Evolutionary conservation across 2,329 filamentous ascomycete genomes (phyloP), one percentile per base, ranked within the genome.

Genomic region (Didymella segeticola): DNA sequence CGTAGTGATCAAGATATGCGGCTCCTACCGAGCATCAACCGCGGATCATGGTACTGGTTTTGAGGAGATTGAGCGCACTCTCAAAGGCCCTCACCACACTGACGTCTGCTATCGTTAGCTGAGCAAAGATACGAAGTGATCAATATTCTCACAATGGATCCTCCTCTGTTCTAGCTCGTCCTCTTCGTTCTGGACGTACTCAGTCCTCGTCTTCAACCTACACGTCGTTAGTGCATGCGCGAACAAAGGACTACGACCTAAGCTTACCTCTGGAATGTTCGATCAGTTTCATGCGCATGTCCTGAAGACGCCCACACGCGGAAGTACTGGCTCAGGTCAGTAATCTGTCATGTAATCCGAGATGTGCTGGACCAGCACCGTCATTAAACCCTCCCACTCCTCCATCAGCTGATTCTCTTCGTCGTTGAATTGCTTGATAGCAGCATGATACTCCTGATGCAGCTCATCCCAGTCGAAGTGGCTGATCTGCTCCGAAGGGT

Each of bases 391-490:
- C 14, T 86, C 80, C 59, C 89, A 91, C 57, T 93, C 87, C 17
- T 84, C 79, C 47, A 89, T 77, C 37, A 93, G 78, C 25, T 83
- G 78, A 37, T 81, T 80, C 69, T 96, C 91, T 2, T 86, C 77
- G 2, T 79, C 78, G 45, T 86, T 82, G 27, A 88, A 83, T 33
- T 86, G 80, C 12, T 79, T 75, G 64, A 96, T 83, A 15, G 85
- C 86, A 46, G 83, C 77, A 54, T 87, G 81, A 63, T 92, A 96
- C 34, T 85, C 84, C 1, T 78, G 69, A 72, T 92, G 82, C 26
- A 96, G 87, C n/a, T 88, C 83, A 2, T 87, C 79, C 92, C 92
- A 96, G 74, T 93, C 85, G 66, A 90, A 91, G 67, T 76, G 47
- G 38, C 78, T 75, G 56, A 90, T 66, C 23, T 53, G 48, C 8